Conservation (phyloP, 495 filamentous ascomycete species). For the Podospora pseudocomata region DNA sequence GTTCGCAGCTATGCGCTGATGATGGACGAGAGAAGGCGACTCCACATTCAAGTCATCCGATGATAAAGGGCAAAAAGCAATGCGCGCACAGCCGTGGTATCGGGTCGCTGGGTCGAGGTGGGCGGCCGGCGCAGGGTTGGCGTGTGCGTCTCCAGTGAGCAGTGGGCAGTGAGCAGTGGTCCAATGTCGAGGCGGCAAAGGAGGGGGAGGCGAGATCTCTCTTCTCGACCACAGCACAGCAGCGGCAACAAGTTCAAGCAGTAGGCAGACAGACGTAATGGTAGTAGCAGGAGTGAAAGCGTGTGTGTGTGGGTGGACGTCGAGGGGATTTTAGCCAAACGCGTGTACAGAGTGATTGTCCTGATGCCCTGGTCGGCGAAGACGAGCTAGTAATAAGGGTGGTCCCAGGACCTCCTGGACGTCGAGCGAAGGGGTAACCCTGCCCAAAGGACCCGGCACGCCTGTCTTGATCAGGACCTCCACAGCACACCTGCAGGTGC, state of each 20-base stretch:
- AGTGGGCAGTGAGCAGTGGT: neutral
- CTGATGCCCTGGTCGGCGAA: constrained; percentile 14
- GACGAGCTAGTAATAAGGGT: constrained; percentile 18
- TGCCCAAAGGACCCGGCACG: constrained; percentile 15
- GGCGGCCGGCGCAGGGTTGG: neutral
- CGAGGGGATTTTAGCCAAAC: constrained; percentile 28
- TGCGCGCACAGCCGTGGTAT: neutral
- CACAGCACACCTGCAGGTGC: neutral
- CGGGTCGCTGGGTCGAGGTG: neutral
- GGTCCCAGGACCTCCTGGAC: constrained; percentile 19
- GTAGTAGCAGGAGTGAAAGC: neutral
- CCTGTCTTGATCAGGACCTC: constrained; percentile 23
- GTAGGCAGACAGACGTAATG: neutral
- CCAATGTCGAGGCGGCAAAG: neutral
- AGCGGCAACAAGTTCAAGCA: neutral
- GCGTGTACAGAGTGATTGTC: constrained; percentile 10
- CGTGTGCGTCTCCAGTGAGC: neutral
- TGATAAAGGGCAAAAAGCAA: constrained; percentile 2
- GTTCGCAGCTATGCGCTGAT: constrained; percentile 23
- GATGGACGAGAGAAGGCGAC: constrained; percentile 4
- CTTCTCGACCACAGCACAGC: neutral
- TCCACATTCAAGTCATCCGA: constrained; percentile 26
- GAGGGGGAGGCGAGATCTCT: neutral
- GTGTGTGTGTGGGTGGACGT: constrained; percentile 19
- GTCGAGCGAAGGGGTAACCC: constrained; percentile 24